A percentile compares a stretch with the other conserved stretches of the same genome.
Evolutionary conservation across 148 eudicot genomes (phyloP).

Genomic region (Oxyria digyna): DNA sequence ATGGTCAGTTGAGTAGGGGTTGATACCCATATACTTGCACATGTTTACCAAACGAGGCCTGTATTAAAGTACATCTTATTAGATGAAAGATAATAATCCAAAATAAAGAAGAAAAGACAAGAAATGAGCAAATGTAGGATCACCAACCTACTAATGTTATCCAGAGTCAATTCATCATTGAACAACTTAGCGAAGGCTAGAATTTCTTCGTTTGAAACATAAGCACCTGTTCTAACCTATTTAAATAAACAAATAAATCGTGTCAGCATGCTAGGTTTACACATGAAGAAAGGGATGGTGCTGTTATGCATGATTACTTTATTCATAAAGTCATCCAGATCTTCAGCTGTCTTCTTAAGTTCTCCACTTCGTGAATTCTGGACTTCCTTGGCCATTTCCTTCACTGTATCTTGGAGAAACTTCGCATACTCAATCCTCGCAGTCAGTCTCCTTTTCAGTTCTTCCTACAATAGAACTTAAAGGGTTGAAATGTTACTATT

Average conservation of each 20-base stretch:
- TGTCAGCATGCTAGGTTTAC: background rate
- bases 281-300: background rate
- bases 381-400: conserved; percentile 90
- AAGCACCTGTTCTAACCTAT: conserved; percentile 75
- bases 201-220: conserved; percentile 72
- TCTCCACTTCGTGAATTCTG: conserved; percentile 78
- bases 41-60: conserved; percentile 81
- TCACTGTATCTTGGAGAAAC: conserved; percentile 77
- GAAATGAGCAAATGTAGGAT: background rate
- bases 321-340: conserved; percentile 76
- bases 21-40: conserved; percentile 94
- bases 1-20: conserved; percentile 68
- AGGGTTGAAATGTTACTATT: background rate
- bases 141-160: conserved; percentile 78
- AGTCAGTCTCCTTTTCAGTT: conserved; percentile 49
- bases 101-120: background rate
- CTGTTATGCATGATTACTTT: conserved; percentile 20
- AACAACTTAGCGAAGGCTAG: conserved; percentile 74
- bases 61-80: conserved; percentile 8
- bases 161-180: conserved; percentile 80
- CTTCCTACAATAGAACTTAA: conserved; percentile 39
- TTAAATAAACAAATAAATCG: conserved; percentile 1
- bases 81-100: background rate
- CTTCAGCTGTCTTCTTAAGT: conserved; percentile 62
- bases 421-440: conserved; percentile 87